Conservation (phyloP, 208 protist genomes). For the Lotmaria passim region DNA sequence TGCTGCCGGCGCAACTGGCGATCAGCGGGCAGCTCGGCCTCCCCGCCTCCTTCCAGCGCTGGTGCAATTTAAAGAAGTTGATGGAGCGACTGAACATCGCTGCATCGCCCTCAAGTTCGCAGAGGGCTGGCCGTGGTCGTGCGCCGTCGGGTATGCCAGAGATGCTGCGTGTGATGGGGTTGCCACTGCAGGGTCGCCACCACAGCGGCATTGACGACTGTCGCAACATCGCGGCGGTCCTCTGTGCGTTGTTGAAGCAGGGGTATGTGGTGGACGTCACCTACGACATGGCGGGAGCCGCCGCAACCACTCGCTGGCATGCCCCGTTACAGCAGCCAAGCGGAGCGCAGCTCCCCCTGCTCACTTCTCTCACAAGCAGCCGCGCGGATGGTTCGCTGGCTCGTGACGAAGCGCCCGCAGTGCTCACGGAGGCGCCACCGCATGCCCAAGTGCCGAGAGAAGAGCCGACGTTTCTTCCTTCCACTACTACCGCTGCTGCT, state of each 20-base stretch:
- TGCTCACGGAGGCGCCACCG: neutral
- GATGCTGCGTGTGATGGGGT: conserved; percentile 69
- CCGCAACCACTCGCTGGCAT: conserved; percentile 18
- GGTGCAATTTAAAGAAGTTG: conserved; percentile 92
- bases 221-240: conserved; percentile 89
- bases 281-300: neutral
- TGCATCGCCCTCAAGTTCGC: neutral
- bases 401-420: neutral
- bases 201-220: conserved; percentile 95
- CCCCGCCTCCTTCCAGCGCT: conserved; percentile 49
- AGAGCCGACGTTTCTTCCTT: neutral
- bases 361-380: conserved; percentile 18
- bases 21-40: conserved; percentile 30
- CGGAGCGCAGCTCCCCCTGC: conserved; percentile 12
- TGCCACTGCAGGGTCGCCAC: conserved; percentile 79
- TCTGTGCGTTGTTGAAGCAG: conserved; percentile 54
- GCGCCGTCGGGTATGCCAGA: conserved; percentile 46
- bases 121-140: neutral
- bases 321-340: neutral
- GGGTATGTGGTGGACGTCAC: conserved; percentile 38
- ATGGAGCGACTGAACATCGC: conserved; percentile 48
- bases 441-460: neutral
- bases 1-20: conserved; percentile 76
- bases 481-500: neutral
- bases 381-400: neutral